phyloP scores from a whole-genome alignment of 257 asterid species.

The Rubia yunnanensis region DNA sequence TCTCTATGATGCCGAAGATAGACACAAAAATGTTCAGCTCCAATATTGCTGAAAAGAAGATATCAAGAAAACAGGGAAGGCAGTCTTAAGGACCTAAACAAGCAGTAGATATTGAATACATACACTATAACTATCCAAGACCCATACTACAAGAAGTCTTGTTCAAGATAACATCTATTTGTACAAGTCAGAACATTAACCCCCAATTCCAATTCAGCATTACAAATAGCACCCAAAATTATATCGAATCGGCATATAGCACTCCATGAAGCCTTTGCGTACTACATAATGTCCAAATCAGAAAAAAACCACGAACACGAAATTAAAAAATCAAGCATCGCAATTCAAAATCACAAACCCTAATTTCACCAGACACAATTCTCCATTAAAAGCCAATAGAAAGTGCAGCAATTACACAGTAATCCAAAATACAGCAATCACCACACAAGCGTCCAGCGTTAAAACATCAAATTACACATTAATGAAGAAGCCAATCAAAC shows the following conservation, averaged over 20 bases:
- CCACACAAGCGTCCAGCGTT: neutral
- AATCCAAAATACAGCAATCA: neutral
- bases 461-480: neutral
- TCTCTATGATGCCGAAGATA: too few species aligned
- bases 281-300: neutral
- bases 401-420: neutral
- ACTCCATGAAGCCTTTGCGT: neutral
- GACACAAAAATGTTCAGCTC: too few species aligned
- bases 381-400: neutral
- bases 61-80: too few species aligned
- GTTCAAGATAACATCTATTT: too few species aligned
- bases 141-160: too few species aligned
- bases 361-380: neutral
- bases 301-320: neutral
- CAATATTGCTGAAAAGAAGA: too few species aligned
- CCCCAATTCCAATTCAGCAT: neutral
- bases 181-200: neutral
- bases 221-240: neutral
- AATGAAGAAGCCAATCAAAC: neutral
- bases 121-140: too few species aligned
- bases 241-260: neutral
- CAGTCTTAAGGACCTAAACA: too few species aligned
- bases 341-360: neutral
- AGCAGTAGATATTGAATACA: too few species aligned
- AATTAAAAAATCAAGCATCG: neutral